Conservation (phyloP, 345 rosid genomes). For the Salix brachista region DNA sequence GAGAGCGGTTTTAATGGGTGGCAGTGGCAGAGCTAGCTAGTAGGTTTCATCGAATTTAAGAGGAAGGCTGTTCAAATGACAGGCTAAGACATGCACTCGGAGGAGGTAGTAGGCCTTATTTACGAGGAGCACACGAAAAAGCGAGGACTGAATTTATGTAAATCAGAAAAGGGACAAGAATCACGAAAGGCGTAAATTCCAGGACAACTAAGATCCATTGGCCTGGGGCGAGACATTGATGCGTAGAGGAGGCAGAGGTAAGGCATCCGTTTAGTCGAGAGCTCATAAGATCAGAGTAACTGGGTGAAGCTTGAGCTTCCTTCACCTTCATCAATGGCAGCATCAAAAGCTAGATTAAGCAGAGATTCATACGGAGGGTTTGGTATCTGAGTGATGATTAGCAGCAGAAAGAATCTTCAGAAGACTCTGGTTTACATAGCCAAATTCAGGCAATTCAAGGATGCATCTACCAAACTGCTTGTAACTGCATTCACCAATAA, state of each 20-base stretch:
- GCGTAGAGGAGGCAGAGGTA: background rate
- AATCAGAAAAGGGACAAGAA: background rate
- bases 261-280: background rate
- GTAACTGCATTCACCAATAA: background rate
- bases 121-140: background rate
- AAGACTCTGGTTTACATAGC: constrained; percentile 13
- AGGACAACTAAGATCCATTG: background rate
- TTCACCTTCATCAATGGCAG: background rate
- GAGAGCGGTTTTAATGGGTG: background rate
- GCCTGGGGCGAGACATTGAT: background rate
- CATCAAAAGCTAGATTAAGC: background rate
- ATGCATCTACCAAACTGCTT: constrained; percentile 17
- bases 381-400: background rate
- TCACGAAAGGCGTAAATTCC: background rate
- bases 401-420: constrained; percentile 15
- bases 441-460: background rate
- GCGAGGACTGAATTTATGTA: background rate
- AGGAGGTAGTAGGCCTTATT: background rate
- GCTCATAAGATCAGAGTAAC: background rate
- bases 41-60: background rate
- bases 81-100: background rate
- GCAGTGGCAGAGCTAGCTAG: background rate
- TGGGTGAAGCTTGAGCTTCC: background rate
- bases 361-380: background rate
- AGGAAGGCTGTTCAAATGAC: background rate